Evolutionary conservation across 768 basidiomycete species (phyloP), one percentile per base, ranked within the genome.

Genomic region (Trametes gibbosa): DNA sequence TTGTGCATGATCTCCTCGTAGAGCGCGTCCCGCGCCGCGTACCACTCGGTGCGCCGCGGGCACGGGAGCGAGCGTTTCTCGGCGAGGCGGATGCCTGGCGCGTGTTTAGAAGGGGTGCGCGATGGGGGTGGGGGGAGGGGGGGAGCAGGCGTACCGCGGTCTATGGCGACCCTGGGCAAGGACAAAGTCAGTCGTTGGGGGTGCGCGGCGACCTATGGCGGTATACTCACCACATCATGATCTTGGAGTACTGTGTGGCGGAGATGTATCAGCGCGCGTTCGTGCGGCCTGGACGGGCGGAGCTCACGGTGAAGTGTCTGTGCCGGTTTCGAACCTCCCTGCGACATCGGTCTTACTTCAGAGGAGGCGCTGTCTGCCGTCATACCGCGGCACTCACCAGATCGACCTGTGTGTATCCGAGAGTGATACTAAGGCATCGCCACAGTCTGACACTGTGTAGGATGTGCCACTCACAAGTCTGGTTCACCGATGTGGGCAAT

Each of bases 61-160:
- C 90, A 92, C 6, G 96, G 96, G 3, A 99, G 79, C 0, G 92
- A 94, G 17, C 96, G 85, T 73, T 99, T 99, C 35, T 98, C 95
- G 2, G 95, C 92, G 23, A 99, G 81, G 10, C 96, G 90, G 5
- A 98, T 79, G 5, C 89, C 86, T 86, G 54, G 14, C 29, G 4
- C 9, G 21, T 13, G 23, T 29, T 57, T 10, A 24, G 56, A 46
- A 45, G 3, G 54, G 52, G n/a, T 21, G 25, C 52, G 21, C 19
- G 14, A 52, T 17, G 2, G 10, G 8, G 0, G 37, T 32, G 29
- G 29, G 29, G 4, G 27, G 40, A 5, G 13, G 39, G 51, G 4
- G 7, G 12, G 10, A 9, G 21, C 17, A 4, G n/a, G 53, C 67
- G 24, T 63, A 78, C 95, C 95, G 77, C 96, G 80, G 66, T 98